These are phyloP conservation scores for Senna siamea DNA, from an alignment of 306 rosid genomes.

Conservation along the genomic window DNA sequence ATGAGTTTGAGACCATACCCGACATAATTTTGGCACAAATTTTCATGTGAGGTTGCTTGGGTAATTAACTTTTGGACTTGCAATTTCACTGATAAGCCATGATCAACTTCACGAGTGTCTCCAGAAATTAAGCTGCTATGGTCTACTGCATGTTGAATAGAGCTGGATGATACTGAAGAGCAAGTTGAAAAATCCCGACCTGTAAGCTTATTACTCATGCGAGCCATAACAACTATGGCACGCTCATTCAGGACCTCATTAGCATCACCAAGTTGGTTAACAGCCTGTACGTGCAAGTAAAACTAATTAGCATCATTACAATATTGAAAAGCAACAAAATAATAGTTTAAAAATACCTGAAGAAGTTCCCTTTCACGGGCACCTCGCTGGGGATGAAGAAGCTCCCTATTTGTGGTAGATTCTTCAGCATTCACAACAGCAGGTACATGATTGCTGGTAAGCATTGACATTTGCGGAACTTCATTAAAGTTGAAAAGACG, in stretches of 20 bases:
- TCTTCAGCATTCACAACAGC: conserved; percentile 81
- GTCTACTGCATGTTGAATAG: conserved; percentile 68
- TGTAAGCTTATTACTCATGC: conserved; percentile 94
- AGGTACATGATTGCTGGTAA: conserved; percentile 65
- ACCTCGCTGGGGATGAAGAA: conserved; percentile 90
- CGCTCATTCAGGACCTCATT: conserved; percentile 98
- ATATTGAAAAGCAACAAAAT: conserved; percentile 31
- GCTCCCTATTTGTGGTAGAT: conserved; percentile 70
- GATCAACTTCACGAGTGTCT: conserved; percentile 87
- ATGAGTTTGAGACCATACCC: conserved; percentile 64
- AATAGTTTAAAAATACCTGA: conserved; percentile 63
- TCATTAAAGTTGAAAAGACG: conserved; percentile 98
- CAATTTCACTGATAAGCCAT: conserved; percentile 80
- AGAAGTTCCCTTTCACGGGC: conserved; percentile 97
- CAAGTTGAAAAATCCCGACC: conserved; percentile 90
- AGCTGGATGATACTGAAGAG: conserved; percentile 60
- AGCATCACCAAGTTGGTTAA: conserved; percentile 97
- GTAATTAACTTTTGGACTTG: conserved; percentile 89
- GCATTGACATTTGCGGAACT: conserved; percentile 92
- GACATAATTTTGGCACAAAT: conserved; percentile 94
- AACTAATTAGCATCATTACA: conserved; percentile 40
- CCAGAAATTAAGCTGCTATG: conserved; percentile 74
- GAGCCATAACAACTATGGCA: conserved; percentile 96
- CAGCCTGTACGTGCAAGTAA: conserved; percentile 64
- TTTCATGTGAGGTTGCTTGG: conserved; percentile 89